phyloP scores from a whole-genome alignment of 2,329 filamentous ascomycete genomes.

The Aureobasidium sp. region DNA sequence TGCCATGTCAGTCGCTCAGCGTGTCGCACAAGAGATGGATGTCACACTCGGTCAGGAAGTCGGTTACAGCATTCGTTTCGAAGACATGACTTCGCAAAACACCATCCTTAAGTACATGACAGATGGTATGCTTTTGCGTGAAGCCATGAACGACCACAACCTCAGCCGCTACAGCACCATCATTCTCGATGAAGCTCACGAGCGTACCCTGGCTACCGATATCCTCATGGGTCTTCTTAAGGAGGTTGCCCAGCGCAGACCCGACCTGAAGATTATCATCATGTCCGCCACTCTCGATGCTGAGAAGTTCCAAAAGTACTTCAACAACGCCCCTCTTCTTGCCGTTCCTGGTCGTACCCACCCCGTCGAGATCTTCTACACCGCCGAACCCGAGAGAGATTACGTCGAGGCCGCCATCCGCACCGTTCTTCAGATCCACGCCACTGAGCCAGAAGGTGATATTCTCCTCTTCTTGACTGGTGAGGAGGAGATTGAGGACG shows the following conservation, averaged over 20 bases:
- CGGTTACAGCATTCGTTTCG: slow-evolving; percentile 99
- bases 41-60: slow-evolving; percentile 94
- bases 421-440: slow-evolving; percentile 97
- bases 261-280: slow-evolving; percentile 98
- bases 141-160: slow-evolving; percentile 96
- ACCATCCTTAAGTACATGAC: slow-evolving; percentile 99
- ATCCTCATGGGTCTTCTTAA: slow-evolving; percentile 98
- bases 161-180: slow-evolving; percentile 96
- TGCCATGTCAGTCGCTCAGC: slow-evolving; percentile 98
- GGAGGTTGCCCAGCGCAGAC: slow-evolving; percentile 81
- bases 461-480: slow-evolving; percentile 96
- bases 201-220: slow-evolving; percentile 96
- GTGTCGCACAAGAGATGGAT: slow-evolving; percentile 98
- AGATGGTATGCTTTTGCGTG: slow-evolving; percentile 96
- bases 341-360: slow-evolving; percentile 96
- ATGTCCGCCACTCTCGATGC: slow-evolving; percentile 99
- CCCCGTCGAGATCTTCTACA: slow-evolving; percentile 99
- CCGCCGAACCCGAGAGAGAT: slow-evolving; percentile 93
- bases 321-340: slow-evolving; percentile 92
- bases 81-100: slow-evolving; percentile 89
- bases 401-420: slow-evolving; percentile 96
- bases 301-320: slow-evolving; percentile 98
- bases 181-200: slow-evolving; percentile 98
- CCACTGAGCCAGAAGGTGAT: slow-evolving; percentile 91
- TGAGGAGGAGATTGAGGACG: slow-evolving; percentile 99